Conservation (phyloP, 2,329 filamentous ascomycete species). For the Dothiorella sarmentorum region DNA sequence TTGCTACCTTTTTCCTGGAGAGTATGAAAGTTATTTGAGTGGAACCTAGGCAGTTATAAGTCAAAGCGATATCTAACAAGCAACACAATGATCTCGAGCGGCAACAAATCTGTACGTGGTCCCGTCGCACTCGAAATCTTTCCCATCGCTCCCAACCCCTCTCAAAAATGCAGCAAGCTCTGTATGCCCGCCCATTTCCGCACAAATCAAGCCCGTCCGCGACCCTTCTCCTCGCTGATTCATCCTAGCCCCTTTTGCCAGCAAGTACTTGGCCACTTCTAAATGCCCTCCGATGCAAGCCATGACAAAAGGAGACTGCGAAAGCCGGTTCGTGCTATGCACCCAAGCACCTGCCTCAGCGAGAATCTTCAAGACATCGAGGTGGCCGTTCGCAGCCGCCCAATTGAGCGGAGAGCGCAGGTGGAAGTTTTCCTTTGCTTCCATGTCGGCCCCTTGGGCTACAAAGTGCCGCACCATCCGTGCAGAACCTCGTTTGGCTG, state of each 20-base stretch:
- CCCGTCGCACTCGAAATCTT: neutral
- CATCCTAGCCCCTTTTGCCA: neutral
- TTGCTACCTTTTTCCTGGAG: slow-evolving; percentile 12
- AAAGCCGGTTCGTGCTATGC: neutral
- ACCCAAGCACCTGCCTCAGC: neutral
- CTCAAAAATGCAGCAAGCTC: neutral
- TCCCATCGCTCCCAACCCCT: neutral
- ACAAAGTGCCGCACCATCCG: neutral
- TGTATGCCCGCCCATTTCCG: neutral
- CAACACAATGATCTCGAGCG: neutral
- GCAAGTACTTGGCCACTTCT: neutral
- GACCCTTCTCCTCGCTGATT: neutral
- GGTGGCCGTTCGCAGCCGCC: slow-evolving; percentile 1
- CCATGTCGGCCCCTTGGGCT: neutral
- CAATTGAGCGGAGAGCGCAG: neutral
- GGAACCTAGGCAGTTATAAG: too few relatives aligned
- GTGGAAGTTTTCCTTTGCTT: neutral
- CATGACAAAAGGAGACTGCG: neutral
- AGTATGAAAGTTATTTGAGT: slow-evolving; percentile 15
- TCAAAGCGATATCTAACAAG: too few relatives aligned
- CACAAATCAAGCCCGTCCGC: neutral
- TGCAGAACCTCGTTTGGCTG: neutral
- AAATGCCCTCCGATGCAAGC: neutral
- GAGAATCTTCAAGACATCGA: slow-evolving; percentile 1
- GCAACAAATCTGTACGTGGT: neutral